Percentiles rank a stretch among this genome's conserved stretches.
phyloP scores from a whole-genome alignment of 352 stramenopile genomes.

The Phytophthora palmivora region DNA sequence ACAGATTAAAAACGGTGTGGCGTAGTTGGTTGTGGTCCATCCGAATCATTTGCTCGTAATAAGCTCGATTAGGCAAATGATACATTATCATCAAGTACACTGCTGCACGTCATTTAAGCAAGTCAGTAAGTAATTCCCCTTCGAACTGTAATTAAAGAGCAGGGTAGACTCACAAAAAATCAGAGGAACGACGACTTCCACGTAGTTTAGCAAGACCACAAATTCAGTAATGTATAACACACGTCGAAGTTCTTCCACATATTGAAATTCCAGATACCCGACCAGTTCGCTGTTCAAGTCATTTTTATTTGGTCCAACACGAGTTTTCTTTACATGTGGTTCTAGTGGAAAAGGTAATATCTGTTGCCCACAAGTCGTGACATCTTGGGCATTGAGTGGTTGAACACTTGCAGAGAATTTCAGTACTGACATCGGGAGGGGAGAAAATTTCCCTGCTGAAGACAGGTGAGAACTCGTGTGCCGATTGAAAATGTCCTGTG shows the following conservation, averaged over 20 bases:
- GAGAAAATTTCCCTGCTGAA: background rate
- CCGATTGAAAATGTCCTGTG: conserved; percentile 13
- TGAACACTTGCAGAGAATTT: conserved; percentile 1
- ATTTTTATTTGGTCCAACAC: background rate
- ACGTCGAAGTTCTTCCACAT: conserved; percentile 22
- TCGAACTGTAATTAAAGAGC: too few relatives aligned
- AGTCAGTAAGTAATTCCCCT: conserved; percentile 5
- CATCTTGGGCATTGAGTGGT: background rate
- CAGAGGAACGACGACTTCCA: conserved; percentile 40
- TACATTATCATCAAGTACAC: conserved; percentile 24
- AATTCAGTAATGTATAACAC: conserved; percentile 50
- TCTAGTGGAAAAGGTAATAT: background rate
- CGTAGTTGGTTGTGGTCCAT: conserved; percentile 17
- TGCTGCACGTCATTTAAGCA: background rate
- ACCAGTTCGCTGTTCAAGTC: conserved; percentile 2
- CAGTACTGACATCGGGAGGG: background rate
- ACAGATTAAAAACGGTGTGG: conserved; percentile 20
- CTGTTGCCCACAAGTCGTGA: background rate
- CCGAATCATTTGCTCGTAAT: conserved; percentile 30
- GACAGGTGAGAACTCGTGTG: background rate
- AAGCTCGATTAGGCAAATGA: conserved; percentile 34
- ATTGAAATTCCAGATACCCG: conserved; percentile 1
- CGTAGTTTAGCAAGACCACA: conserved; percentile 43
- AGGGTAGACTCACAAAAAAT: conserved; percentile 35
- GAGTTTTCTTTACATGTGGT: background rate